A percentile compares a stretch with the other conserved stretches of the same genome.
These are phyloP conservation scores for Ehretia macrophylla DNA, from an alignment of 257 asterid genomes.

Conservation along the genomic window DNA sequence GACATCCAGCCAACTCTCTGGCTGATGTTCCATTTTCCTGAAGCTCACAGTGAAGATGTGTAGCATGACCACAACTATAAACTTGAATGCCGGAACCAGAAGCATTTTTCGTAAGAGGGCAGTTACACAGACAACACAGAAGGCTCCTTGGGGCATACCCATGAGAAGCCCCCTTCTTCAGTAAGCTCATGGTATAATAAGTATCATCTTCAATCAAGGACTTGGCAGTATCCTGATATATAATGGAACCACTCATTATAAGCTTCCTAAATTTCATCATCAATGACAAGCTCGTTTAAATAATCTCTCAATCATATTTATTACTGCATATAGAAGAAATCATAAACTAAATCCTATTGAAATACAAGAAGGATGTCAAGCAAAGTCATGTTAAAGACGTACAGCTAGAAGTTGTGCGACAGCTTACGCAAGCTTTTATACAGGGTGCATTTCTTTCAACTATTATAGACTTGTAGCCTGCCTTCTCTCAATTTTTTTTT, in stretches of 20 bases:
- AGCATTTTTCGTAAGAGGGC: conserved; percentile 47
- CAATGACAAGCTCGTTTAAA: not conserved
- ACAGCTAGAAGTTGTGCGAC: too few relatives aligned
- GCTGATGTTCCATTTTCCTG: conserved; percentile 43
- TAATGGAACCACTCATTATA: conserved; percentile 9
- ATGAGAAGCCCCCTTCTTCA: conserved; percentile 86
- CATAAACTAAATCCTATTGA: too few relatives aligned
- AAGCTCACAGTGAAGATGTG: conserved; percentile 61
- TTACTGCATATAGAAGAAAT: too few relatives aligned
- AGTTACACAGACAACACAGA: conserved; percentile 68
- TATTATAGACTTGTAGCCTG: too few relatives aligned
- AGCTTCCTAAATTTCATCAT: not conserved
- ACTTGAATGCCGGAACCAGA: conserved; percentile 58
- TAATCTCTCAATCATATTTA: too few relatives aligned
- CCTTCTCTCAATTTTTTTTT: too few relatives aligned
- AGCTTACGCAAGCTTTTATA: too few relatives aligned
- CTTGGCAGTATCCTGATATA: conserved; percentile 89
- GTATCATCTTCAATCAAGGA: conserved; percentile 88
- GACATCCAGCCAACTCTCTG: conserved; percentile 60
- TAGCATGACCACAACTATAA: conserved; percentile 91
- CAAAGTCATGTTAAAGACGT: too few relatives aligned
- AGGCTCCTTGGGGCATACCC: conserved; percentile 74
- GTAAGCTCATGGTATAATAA: conserved; percentile 83
- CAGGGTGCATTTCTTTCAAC: too few relatives aligned
- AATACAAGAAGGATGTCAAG: too few relatives aligned